These are phyloP conservation scores for Adansonia digitata DNA, from an alignment of 345 rosid genomes.

Conservation along the genomic window DNA sequence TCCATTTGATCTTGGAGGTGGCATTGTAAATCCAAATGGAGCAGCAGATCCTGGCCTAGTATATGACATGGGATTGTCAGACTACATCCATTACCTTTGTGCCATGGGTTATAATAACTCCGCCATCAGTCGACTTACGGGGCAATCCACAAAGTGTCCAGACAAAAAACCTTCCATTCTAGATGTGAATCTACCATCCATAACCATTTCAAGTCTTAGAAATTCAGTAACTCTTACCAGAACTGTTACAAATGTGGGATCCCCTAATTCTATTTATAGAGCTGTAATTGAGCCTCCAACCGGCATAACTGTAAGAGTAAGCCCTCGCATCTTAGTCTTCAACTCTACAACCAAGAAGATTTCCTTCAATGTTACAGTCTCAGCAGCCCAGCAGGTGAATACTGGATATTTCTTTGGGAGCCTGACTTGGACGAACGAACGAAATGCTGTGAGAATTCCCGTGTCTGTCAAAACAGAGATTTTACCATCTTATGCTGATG, in stretches of 20 bases:
- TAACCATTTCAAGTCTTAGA: conserved; percentile 51
- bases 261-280: conserved; percentile 31
- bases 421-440: conserved; percentile 38
- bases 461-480: conserved; percentile 34
- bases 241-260: conserved; percentile 58
- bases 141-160: conserved; percentile 27
- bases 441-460: conserved; percentile 34
- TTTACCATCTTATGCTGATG: conserved; percentile 11
- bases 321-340: conserved; percentile 23
- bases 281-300: conserved; percentile 39
- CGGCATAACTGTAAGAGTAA: conserved; percentile 17
- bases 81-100: conserved; percentile 56
- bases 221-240: conserved; percentile 31
- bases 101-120: conserved; percentile 42
- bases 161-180: conserved; percentile 26
- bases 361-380: conserved; percentile 23
- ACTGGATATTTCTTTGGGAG: conserved; percentile 41
- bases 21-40: conserved; percentile 42
- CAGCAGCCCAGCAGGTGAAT: conserved; percentile 21
- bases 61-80: conserved; percentile 47
- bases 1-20: conserved; percentile 71
- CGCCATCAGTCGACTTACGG: conserved; percentile 32
- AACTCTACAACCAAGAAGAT: conserved; percentile 6
- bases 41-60: conserved; percentile 58
- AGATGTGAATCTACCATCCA: conserved; percentile 58